Conservation (phyloP, 306 rosid species). For the Potentilla sterilis region DNA sequence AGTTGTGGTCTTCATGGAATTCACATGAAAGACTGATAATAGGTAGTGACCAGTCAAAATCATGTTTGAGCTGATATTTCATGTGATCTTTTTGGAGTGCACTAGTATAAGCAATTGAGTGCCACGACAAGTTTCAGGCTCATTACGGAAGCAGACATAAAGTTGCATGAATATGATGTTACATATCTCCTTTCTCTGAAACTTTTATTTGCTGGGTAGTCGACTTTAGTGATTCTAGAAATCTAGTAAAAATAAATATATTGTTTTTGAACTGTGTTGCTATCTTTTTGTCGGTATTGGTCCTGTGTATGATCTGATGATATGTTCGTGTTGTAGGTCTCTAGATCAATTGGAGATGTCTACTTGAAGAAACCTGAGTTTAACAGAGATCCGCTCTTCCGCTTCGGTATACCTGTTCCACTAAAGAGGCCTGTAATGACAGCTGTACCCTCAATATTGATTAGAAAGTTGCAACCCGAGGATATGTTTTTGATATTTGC, state of each 20-base stretch:
- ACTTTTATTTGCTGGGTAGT: not conserved
- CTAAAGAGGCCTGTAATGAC: slow-evolving; percentile 64
- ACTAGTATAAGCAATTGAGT: slow-evolving; percentile 5
- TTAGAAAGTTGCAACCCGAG: slow-evolving; percentile 35
- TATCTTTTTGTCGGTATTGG: slow-evolving; percentile 3
- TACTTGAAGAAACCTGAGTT: slow-evolving; percentile 67
- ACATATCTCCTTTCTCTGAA: not conserved
- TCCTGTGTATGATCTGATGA: not conserved
- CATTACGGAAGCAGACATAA: slow-evolving; percentile 3
- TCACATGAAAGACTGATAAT: slow-evolving; percentile 6
- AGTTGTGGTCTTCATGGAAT: slow-evolving; percentile 5
- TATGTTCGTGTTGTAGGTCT: slow-evolving; percentile 43
- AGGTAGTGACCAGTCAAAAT: not conserved
- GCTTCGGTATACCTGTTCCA: slow-evolving; percentile 40
- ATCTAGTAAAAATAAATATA: slow-evolving; percentile 5
- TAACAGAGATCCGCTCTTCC: slow-evolving; percentile 48
- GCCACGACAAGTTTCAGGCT: not conserved
- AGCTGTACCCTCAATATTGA: slow-evolving; percentile 58
- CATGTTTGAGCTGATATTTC: not conserved
- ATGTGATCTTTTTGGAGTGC: not conserved
- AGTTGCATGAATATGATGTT: not conserved
- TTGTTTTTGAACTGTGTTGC: slow-evolving; percentile 12
- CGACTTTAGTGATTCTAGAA: not conserved
- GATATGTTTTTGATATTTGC: slow-evolving; percentile 71
- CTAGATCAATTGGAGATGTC: slow-evolving; percentile 78